These are phyloP conservation scores for Paracamarosporium sp. DNA, from an alignment of 2,329 filamentous ascomycete genomes.

Conservation along the genomic window DNA sequence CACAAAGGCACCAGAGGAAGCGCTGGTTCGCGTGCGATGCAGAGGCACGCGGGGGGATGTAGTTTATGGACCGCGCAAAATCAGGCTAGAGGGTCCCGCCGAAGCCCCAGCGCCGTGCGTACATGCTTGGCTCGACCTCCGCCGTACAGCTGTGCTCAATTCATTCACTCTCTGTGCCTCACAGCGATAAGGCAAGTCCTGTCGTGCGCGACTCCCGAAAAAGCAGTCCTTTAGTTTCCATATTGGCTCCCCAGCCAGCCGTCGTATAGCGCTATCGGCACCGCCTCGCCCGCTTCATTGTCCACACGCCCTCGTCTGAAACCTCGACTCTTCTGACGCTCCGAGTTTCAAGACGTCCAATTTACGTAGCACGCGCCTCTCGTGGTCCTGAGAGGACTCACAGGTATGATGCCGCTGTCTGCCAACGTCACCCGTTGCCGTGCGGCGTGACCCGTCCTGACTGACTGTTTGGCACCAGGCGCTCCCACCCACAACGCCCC, in stretches of 20 bases:
- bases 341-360: slow-evolving; percentile 47
- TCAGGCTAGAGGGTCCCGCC: background rate
- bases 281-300: slow-evolving; percentile 30
- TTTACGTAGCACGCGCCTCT: slow-evolving; percentile 44
- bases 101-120: background rate
- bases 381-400: slow-evolving; percentile 35
- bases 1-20: background rate
- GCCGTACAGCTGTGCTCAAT: slow-evolving; percentile 26
- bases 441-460: slow-evolving; percentile 16
- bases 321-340: slow-evolving; percentile 42
- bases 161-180: slow-evolving; percentile 17
- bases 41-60: background rate
- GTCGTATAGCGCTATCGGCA: slow-evolving; percentile 17
- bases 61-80: slow-evolving; percentile 5
- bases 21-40: background rate
- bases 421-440: slow-evolving; percentile 26
- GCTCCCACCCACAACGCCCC: slow-evolving; percentile 37
- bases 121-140: slow-evolving; percentile 13
- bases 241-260: slow-evolving; percentile 20
- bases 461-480: slow-evolving; percentile 39
- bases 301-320: slow-evolving; percentile 30
- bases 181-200: slow-evolving; percentile 17
- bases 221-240: slow-evolving; percentile 30
- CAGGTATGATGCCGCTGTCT: slow-evolving; percentile 36
- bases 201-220: slow-evolving; percentile 12